Percentiles rank a stretch among this genome's conserved stretches.
phyloP scores from a whole-genome alignment of 169 alveolate species.

The Plasmodium cynomolgi region DNA sequence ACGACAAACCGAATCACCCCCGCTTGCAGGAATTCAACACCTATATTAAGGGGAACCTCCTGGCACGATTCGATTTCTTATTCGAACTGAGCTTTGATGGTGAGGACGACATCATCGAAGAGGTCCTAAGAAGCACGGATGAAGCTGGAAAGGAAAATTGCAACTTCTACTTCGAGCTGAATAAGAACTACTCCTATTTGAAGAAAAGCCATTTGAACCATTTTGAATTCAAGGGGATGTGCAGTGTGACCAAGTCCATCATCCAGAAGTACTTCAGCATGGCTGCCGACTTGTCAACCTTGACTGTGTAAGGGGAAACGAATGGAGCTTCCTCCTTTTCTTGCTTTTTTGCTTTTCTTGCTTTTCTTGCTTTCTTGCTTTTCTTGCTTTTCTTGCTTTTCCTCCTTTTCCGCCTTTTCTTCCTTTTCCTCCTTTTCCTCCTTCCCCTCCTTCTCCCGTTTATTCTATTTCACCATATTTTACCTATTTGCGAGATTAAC shows the following conservation, averaged over 20 bases:
- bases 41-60: constrained; percentile 26
- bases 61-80: constrained; percentile 68
- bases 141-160: constrained; percentile 5
- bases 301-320: constrained; percentile 55
- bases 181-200: constrained; percentile 49
- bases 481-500: neutral
- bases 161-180: constrained; percentile 32
- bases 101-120: constrained; percentile 54
- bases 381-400: no score
- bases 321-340: neutral
- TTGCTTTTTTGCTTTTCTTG: no score
- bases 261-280: constrained; percentile 58
- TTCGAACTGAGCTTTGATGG: constrained; percentile 59
- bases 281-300: constrained; percentile 68
- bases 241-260: constrained; percentile 40
- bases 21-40: constrained; percentile 51
- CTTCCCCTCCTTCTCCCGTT: neutral
- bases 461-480: neutral
- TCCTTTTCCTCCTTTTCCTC: neutral
- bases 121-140: constrained; percentile 35
- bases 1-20: neutral
- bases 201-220: constrained; percentile 25
- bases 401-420: no score
- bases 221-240: constrained; percentile 58
- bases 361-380: no score